A percentile compares a stretch with the other conserved stretches of the same genome.
Conservation (phyloP, 345 rosid species). For the Ailanthus altissimus region DNA sequence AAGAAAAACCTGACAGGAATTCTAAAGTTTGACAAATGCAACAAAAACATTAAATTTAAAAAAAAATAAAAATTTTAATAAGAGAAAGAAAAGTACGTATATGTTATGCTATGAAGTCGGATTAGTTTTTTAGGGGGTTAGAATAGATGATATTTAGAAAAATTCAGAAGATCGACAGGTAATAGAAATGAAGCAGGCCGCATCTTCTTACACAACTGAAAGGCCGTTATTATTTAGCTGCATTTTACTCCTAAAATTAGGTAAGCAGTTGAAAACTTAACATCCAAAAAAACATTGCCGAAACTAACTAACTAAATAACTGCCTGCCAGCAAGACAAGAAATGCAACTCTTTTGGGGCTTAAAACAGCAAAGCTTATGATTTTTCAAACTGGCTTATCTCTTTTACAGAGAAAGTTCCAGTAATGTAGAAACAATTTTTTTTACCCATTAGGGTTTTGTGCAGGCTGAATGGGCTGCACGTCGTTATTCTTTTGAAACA, state of each 20-base stretch:
- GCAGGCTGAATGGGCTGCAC: slow-evolving; percentile 27
- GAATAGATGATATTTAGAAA: slow-evolving; percentile 6
- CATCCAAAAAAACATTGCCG: neutral
- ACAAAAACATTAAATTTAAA: neutral
- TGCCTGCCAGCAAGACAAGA: neutral
- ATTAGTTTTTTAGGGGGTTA: neutral
- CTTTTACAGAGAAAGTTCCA: slow-evolving; percentile 51
- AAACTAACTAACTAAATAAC: slow-evolving; percentile 6
- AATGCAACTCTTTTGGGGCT: slow-evolving; percentile 4
- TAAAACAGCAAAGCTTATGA: slow-evolving; percentile 31
- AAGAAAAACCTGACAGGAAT: neutral
- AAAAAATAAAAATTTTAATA: too few species aligned
- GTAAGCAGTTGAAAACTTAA: neutral
- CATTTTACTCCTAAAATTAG: neutral
- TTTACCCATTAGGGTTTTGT: neutral
- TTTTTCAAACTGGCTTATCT: slow-evolving; percentile 43
- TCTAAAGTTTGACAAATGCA: neutral
- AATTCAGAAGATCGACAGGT: neutral
- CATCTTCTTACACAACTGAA: neutral
- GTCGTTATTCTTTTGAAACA: slow-evolving; percentile 18
- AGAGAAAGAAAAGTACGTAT: too few species aligned
- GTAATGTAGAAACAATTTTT: neutral
- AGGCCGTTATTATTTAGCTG: neutral
- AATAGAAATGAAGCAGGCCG: neutral
- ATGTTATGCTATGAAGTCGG: too few species aligned